Conservation (phyloP, 768 basidiomycete species). For the Clavulina sp. region DNA sequence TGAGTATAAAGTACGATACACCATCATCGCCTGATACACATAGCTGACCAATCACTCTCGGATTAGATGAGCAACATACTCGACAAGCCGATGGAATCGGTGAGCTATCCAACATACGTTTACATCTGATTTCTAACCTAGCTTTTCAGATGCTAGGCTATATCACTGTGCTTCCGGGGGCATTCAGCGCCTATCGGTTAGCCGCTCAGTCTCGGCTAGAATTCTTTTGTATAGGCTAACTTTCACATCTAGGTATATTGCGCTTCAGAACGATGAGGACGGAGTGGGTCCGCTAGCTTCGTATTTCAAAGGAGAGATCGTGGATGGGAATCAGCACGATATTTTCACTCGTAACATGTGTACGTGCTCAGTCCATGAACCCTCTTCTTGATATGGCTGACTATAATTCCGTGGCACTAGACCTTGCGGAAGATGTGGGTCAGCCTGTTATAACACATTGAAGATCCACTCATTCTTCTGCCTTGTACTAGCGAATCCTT, state of each 20-base stretch:
- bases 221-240: background rate
- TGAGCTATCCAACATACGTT: background rate
- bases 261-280: slow-evolving; percentile 24
- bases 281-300: slow-evolving; percentile 25
- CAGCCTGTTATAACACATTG: background rate
- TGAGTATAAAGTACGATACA: slow-evolving; percentile 50
- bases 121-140: background rate
- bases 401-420: slow-evolving; percentile 21
- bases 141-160: slow-evolving; percentile 19
- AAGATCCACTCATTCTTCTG: background rate
- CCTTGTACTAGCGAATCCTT: slow-evolving; percentile 14
- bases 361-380: background rate
- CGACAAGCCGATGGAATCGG: slow-evolving; percentile 27
- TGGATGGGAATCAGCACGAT: slow-evolving; percentile 12
- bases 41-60: too few relatives aligned
- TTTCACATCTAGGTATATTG: slow-evolving; percentile 19
- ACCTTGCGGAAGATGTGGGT: slow-evolving; percentile 75
- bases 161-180: slow-evolving; percentile 24
- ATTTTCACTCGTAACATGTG: slow-evolving; percentile 22
- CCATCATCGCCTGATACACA: slow-evolving; percentile 15
- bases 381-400: background rate
- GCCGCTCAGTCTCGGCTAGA: background rate
- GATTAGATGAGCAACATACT: slow-evolving; percentile 21
- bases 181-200: slow-evolving; percentile 21
- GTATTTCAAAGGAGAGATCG: slow-evolving; percentile 28